A percentile compares a stretch with the other conserved stretches of the same genome.
Conservation (phyloP, 2,329 filamentous ascomycete genomes). For the Corinectria fuckeliana region DNA sequence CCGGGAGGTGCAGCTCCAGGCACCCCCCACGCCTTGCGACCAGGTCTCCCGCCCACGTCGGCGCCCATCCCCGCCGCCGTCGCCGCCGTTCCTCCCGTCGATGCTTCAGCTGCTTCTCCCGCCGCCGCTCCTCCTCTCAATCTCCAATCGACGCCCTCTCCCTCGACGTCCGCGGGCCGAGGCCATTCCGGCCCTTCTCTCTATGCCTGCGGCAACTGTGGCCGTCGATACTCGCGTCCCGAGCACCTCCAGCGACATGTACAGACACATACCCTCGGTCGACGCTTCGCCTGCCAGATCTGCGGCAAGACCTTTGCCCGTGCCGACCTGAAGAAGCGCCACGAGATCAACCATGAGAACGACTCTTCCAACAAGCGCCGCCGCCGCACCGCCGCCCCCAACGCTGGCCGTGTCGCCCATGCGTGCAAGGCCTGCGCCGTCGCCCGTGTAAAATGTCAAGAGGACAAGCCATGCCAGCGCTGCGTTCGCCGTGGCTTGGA, state of each 20-base stretch:
- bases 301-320: slow-evolving; percentile 62
- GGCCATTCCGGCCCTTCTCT: slow-evolving; percentile 43
- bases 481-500: slow-evolving; percentile 55
- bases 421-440: slow-evolving; percentile 59
- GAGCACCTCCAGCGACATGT: slow-evolving; percentile 61
- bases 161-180: slow-evolving; percentile 12
- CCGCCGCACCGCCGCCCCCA: slow-evolving; percentile 52
- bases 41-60: slow-evolving; percentile 8
- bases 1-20: background rate
- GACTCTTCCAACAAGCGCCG: slow-evolving; percentile 56
- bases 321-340: slow-evolving; percentile 60
- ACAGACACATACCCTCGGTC: slow-evolving; percentile 57
- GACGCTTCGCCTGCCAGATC: slow-evolving; percentile 56
- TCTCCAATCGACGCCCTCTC: slow-evolving; percentile 6
- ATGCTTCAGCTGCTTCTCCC: background rate
- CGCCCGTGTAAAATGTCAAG: slow-evolving; percentile 62
- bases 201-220: slow-evolving; percentile 60
- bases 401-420: slow-evolving; percentile 57
- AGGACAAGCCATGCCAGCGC: slow-evolving; percentile 59
- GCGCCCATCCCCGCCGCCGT: background rate
- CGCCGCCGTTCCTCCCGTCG: background rate
- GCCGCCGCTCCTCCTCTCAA: slow-evolving; percentile 1
- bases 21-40: slow-evolving; percentile 13
- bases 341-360: slow-evolving; percentile 58
- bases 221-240: slow-evolving; percentile 58